phyloP scores from a whole-genome alignment of 345 rosid genomes.

The Passiflora organensis region DNA sequence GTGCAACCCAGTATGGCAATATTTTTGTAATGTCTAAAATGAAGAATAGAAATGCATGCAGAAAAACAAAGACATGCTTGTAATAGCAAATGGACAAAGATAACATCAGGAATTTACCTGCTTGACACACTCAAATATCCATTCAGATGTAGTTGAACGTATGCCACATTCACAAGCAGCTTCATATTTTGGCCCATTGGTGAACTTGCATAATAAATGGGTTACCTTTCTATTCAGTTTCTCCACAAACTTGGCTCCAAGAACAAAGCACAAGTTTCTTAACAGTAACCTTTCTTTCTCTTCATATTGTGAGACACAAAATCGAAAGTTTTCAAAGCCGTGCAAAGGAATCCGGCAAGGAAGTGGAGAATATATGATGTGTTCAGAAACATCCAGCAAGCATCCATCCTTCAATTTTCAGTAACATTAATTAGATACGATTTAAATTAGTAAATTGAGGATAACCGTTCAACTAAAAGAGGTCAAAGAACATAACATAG shows the following conservation, averaged over 20 bases:
- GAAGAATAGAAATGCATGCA: not conserved
- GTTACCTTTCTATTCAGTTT: constrained; percentile 71
- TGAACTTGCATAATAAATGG: constrained; percentile 76
- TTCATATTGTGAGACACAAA: constrained; percentile 80
- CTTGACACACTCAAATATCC: constrained; percentile 84
- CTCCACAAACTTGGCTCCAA: constrained; percentile 68
- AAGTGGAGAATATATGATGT: constrained; percentile 87
- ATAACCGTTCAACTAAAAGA: too few species aligned
- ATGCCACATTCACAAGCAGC: constrained; percentile 75
- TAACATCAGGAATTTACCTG: constrained; percentile 44
- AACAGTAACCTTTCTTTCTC: constrained; percentile 68
- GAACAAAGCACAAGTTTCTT: constrained; percentile 70
- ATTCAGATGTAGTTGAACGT: constrained; percentile 56
- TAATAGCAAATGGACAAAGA: not conserved
- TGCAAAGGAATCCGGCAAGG: constrained; percentile 78
- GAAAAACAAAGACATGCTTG: not conserved
- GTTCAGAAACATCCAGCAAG: constrained; percentile 73
- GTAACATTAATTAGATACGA: constrained; percentile 10
- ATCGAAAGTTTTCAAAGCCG: constrained; percentile 64
- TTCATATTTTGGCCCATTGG: constrained; percentile 67
- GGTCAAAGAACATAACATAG: constrained; percentile 16
- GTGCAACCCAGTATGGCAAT: too few species aligned
- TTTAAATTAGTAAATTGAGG: too few species aligned
- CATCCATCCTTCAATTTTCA: constrained; percentile 59
- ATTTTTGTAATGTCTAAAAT: not conserved